These are phyloP conservation scores for Aspergillus floridensis DNA, from an alignment of 2,329 filamentous ascomycete species.

Conservation along the genomic window DNA sequence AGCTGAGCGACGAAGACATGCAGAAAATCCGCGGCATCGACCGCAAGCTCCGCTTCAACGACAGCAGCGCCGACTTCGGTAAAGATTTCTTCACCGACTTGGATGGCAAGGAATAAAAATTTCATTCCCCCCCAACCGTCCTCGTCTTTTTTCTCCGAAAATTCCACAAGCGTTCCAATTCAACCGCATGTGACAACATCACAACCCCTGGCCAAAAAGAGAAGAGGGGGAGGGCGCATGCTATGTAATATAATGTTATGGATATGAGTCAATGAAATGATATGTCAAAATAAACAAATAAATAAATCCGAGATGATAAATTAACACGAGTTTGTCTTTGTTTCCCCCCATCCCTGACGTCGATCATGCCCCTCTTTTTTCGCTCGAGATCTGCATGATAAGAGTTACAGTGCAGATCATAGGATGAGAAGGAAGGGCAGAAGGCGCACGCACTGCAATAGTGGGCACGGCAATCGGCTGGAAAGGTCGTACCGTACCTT, in stretches of 20 bases:
- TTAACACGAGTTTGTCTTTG: background rate
- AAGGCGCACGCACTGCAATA: too few species aligned
- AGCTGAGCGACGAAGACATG: conserved; percentile 57
- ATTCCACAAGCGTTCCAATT: too few species aligned
- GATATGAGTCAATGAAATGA: background rate
- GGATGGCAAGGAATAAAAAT: conserved; percentile 49
- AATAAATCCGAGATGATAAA: too few species aligned
- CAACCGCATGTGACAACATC: background rate
- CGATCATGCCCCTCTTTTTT: background rate
- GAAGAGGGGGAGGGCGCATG: background rate
- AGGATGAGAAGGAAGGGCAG: background rate
- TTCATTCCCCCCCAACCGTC: too few species aligned
- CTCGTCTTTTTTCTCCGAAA: too few species aligned
- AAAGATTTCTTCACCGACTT: conserved; percentile 59
- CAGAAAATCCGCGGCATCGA: conserved; percentile 56
- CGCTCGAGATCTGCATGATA: background rate
- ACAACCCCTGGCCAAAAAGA: background rate
- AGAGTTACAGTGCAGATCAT: background rate
- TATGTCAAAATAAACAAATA: background rate
- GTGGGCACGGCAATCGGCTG: too few species aligned
- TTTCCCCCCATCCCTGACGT: background rate
- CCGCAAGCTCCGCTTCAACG: conserved; percentile 63
- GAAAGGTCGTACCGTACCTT: too few species aligned
- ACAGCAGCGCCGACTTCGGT: conserved; percentile 55
- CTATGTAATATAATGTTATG: background rate